A percentile compares a stretch with the other conserved stretches of the same genome.
phyloP scores from a whole-genome alignment of 2,329 filamentous ascomycete genomes.

The Plectosphaerella plurivora region DNA sequence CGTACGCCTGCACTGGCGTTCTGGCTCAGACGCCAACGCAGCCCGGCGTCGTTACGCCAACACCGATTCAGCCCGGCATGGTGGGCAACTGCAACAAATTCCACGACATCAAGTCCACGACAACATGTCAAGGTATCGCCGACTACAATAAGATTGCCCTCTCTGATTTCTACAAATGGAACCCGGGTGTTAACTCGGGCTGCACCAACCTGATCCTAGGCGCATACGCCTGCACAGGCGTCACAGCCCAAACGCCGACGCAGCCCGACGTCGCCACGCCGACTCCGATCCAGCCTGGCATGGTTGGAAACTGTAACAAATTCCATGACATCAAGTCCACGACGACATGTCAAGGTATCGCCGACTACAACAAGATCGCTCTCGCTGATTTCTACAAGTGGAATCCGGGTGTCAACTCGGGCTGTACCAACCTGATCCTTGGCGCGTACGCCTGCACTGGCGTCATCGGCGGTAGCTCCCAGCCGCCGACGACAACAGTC shows the following conservation, averaged over 20 bases:
- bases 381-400: background rate
- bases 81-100: slow-evolving; percentile 25
- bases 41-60: slow-evolving; percentile 18
- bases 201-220: slow-evolving; percentile 12
- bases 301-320: too few relatives aligned
- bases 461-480: background rate
- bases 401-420: background rate
- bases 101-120: slow-evolving; percentile 11
- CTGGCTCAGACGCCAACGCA: slow-evolving; percentile 21
- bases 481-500: too few relatives aligned
- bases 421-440: background rate
- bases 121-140: slow-evolving; percentile 16
- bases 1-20: slow-evolving; percentile 10
- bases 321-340: slow-evolving; percentile 17
- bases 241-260: background rate
- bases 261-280: slow-evolving; percentile 22
- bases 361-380: slow-evolving; percentile 12
- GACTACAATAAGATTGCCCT: slow-evolving; percentile 13
- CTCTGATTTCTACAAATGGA: slow-evolving; percentile 17
- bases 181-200: slow-evolving; percentile 8
- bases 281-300: slow-evolving; percentile 21
- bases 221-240: slow-evolving; percentile 4
- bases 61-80: too few relatives aligned
- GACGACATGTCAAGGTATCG: slow-evolving; percentile 18
- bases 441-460: background rate